Evolutionary conservation across 192 early-diverging fungal species (phyloP).

Genomic region (Coemansia sp.): DNA sequence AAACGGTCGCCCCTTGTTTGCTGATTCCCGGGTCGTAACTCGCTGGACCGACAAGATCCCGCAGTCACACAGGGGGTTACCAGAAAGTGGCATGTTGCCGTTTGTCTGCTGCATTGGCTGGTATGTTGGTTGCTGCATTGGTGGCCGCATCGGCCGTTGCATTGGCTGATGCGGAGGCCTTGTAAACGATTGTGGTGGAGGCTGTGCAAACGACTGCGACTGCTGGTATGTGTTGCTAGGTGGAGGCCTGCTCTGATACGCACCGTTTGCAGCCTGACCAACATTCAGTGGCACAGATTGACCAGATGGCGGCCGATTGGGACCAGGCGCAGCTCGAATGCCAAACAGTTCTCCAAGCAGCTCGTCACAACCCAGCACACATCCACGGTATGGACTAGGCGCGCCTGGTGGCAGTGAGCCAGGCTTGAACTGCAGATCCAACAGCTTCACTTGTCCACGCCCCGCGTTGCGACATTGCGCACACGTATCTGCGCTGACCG

Average conservation of each 20-base stretch:
- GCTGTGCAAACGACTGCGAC: background rate
- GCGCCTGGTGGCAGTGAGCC: constrained; percentile 36
- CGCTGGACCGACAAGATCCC: constrained; percentile 41
- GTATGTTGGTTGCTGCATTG: background rate
- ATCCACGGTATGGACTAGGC: constrained; percentile 27
- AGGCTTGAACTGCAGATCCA: constrained; percentile 37
- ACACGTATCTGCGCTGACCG: constrained; percentile 25
- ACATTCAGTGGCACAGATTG: background rate
- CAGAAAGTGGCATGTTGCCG: background rate
- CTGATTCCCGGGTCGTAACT: constrained; percentile 51
- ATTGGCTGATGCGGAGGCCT: background rate
- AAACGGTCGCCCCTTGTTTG: constrained; percentile 62
- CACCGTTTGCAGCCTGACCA: background rate
- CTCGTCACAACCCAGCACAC: constrained; percentile 49
- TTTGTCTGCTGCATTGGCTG: background rate
- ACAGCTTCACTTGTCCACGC: constrained; percentile 18
- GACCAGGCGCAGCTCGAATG: background rate
- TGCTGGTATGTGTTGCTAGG: background rate
- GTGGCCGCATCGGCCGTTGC: background rate
- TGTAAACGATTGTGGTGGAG: background rate
- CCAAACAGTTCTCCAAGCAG: constrained; percentile 46
- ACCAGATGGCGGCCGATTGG: background rate
- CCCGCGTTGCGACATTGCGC: constrained; percentile 16
- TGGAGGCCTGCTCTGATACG: background rate
- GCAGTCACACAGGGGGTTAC: constrained; percentile 49